Base-by-base conservation (phyloP, 1,284 basidiomycete genomes). In the Cryptococcus maquisensis region DNA sequence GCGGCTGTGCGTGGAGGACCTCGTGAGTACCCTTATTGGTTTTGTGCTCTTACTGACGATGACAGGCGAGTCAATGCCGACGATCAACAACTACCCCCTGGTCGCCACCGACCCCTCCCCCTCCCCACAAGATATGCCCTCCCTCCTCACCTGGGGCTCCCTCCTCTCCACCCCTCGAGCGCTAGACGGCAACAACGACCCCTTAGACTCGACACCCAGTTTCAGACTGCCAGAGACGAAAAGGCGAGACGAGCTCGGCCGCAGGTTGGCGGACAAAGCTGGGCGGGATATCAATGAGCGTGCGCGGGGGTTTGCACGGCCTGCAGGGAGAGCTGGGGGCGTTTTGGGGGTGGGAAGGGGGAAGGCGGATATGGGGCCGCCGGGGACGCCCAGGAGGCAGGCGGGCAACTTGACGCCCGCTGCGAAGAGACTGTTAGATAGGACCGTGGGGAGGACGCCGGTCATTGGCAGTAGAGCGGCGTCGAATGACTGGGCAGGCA, bases 61-160 rank as follows among this genome's bases (percentile, higher is more conserved):
- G 21, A 21, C 16, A 48, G 15, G 24, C 15, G 44, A 45, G 12
- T 51, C 52, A 1, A 69, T 75, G 45, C 78, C 87, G 4, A 80
- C 77, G 20, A 78, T 80, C 52, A 79, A 80, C 60, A 79, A 79
- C 18, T 89, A 78, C 84, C 80, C 85, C 1, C 83, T 93, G 23
- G 84, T 95, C 9, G 85, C 89, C n/a, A 82, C 83, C 55, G 73
- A 92, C n/a, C 90, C 91, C 12, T 89, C 90, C 0, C 90, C 89
- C 2, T 87, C 87, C 6, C 86, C 90, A 0, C 82, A 86, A 4
- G 81, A 90, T 60, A 81, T 95, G 32, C 90, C 90, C 59, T 86
- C 93, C 62, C 82, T 96, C 20, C 90, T 95, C 86, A 96, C 92
- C 9, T 91, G 88, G 89, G 92, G 92, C 6, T 90, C 88, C 20